Evolutionary conservation across 2,329 filamentous ascomycete species (phyloP), one percentile per base, ranked within the genome.

Genomic region (Dothideomycetes sp.): DNA sequence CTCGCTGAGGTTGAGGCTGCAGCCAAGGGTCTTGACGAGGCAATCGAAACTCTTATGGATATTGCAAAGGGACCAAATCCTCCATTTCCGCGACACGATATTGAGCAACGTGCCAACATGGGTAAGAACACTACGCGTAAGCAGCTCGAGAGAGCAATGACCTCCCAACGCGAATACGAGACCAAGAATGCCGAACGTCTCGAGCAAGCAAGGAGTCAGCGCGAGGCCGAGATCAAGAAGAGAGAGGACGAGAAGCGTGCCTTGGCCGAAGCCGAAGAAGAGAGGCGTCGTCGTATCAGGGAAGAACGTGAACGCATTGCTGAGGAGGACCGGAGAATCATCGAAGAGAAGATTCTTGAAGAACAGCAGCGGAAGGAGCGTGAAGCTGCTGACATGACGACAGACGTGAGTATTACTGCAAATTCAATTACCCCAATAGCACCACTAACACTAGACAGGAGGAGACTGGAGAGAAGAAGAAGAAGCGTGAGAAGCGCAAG

Each of bases 31-130:
- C 73, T 98, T 1, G 87, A 94, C 47, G 75, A 83, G 47, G 89
- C 91, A 11, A 94, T 96, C 49, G 78, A 81, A 37, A 65, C 72
- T 8, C 77, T 82, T 44, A 68, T 65, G 27, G 67, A 65, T 15
- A 72, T 82, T 38, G 75, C 77, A 1, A 70, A 72, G 47, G 66
- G 66, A 27, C 77, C 77, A 41, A 72, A 72, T 45, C 76, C 91
- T 3, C 93, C 91, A 0, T 98, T 95, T 61, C 91, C 89, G 5
- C 81, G 85, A 51, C 74, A 82, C 44, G 86, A 95, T 50, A 77
- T 98, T 27, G 89, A 96, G 59, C 85, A 93, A 62, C 86, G 93
- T 55, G 89, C 91, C 32, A 94, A 85, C 69, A 98, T 98, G 91
- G 88, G 86, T 48, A 80, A 83, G 45, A 94, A 95, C 58, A 98